Conservation (phyloP, 2,329 filamentous ascomycete genomes). For the Pyrenochaeta sp. region DNA sequence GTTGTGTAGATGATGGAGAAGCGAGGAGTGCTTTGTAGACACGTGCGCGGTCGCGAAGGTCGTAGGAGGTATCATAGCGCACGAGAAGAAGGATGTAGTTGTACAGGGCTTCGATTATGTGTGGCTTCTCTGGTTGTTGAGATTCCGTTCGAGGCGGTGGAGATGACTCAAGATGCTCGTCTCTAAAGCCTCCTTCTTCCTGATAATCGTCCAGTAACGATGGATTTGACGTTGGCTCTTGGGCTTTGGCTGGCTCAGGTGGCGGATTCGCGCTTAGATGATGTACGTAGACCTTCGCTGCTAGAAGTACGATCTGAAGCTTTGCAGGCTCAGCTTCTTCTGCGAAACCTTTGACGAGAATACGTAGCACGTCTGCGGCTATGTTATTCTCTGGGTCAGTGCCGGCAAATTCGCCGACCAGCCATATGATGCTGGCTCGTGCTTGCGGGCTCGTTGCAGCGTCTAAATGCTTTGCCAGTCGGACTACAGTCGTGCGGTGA, state of each 20-base stretch:
- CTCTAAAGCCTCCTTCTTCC: slow-evolving; percentile 48
- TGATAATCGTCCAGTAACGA: slow-evolving; percentile 39
- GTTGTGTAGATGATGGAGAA: slow-evolving; percentile 76
- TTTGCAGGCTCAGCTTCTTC: slow-evolving; percentile 87
- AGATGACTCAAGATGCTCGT: slow-evolving; percentile 29
- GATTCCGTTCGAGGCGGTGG: slow-evolving; percentile 17
- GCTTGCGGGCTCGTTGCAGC: slow-evolving; percentile 87
- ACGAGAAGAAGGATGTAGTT: slow-evolving; percentile 84
- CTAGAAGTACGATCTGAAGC: slow-evolving; percentile 88
- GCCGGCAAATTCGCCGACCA: slow-evolving; percentile 92
- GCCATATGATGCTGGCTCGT: slow-evolving; percentile 94
- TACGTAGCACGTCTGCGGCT: slow-evolving; percentile 88
- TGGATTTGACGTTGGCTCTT: slow-evolving; percentile 31
- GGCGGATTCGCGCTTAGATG: slow-evolving; percentile 73
- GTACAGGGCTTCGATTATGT: slow-evolving; percentile 82
- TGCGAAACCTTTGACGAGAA: slow-evolving; percentile 84
- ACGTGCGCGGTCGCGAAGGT: slow-evolving; percentile 88
- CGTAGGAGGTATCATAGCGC: slow-evolving; percentile 93
- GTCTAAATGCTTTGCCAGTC: slow-evolving; percentile 90
- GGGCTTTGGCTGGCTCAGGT: slow-evolving; percentile 45
- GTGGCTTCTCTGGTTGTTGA: slow-evolving; percentile 55
- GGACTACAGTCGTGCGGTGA: slow-evolving; percentile 85
- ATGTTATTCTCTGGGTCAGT: slow-evolving; percentile 84
- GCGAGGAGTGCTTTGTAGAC: slow-evolving; percentile 86
- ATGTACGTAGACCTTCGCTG: slow-evolving; percentile 96